phyloP scores from a whole-genome alignment of 768 basidiomycete species.

The Leccinum truebloodii region DNA sequence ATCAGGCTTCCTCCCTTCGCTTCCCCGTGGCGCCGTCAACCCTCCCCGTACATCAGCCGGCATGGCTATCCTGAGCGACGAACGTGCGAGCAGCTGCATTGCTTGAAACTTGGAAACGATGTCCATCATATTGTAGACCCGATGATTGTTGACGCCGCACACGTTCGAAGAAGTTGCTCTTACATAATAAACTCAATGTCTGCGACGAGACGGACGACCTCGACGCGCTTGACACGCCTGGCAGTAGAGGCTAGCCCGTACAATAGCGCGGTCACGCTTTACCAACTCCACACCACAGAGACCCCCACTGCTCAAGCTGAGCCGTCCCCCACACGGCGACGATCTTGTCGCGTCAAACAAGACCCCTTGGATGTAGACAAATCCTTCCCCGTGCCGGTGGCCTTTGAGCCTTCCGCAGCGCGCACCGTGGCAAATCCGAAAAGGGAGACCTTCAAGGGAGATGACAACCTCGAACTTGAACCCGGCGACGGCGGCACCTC shows the following conservation, averaged over 20 bases:
- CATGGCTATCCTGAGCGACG: too few relatives aligned
- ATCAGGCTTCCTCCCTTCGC: too few relatives aligned
- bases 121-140: too few relatives aligned
- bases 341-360: constrained; percentile 35
- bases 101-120: too few relatives aligned
- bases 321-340: constrained; percentile 15
- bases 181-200: constrained; percentile 17
- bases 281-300: constrained; percentile 13
- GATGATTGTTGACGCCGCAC: too few relatives aligned
- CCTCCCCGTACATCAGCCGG: too few relatives aligned
- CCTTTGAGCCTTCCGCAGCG: neutral
- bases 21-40: too few relatives aligned
- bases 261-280: constrained; percentile 44
- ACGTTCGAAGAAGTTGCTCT: too few relatives aligned
- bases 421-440: neutral
- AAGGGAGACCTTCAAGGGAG: neutral
- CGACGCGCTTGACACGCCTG: constrained; percentile 36
- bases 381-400: neutral
- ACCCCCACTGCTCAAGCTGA: constrained; percentile 4
- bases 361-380: constrained; percentile 13
- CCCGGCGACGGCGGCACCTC: neutral
- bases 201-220: constrained; percentile 25
- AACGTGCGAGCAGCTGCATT: too few relatives aligned
- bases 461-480: neutral
- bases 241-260: constrained; percentile 45